phyloP scores from a whole-genome alignment of 75 land plant genomes.

The Larix kaempferi region DNA sequence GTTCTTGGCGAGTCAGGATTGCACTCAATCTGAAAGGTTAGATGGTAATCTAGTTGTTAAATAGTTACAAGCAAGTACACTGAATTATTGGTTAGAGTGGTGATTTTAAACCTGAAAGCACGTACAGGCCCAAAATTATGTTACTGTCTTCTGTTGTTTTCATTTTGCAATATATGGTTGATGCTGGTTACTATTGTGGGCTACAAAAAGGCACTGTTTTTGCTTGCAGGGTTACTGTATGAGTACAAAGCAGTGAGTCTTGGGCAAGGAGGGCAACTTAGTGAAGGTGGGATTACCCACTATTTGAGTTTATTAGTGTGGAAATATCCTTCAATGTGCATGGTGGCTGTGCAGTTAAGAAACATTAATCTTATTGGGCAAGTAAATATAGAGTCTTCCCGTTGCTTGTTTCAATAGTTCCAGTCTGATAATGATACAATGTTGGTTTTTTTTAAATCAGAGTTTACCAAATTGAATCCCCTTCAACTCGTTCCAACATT shows the following conservation, averaged over 20 bases:
- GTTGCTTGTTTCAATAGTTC: background rate
- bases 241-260: conserved; percentile 65
- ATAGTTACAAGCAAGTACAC: background rate
- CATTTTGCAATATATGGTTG: background rate
- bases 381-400: background rate
- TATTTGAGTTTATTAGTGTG: background rate
- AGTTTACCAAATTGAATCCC: conserved; percentile 51
- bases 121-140: background rate
- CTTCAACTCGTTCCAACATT: conserved; percentile 49
- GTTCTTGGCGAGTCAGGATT: conserved; percentile 64
- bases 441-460: conserved; percentile 18
- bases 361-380: background rate
- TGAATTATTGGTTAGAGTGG: background rate
- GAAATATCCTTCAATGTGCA: background rate
- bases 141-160: background rate
- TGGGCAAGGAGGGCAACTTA: conserved; percentile 45
- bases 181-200: background rate
- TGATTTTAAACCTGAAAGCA: background rate
- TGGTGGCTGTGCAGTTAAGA: background rate
- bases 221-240: conserved; percentile 40
- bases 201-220: background rate
- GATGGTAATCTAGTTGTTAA: background rate
- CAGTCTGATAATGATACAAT: background rate
- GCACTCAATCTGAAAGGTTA: conserved; percentile 67
- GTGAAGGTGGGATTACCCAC: conserved; percentile 31